Base-by-base conservation (phyloP, 768 basidiomycete species). In the Suillus decipiens region DNA sequence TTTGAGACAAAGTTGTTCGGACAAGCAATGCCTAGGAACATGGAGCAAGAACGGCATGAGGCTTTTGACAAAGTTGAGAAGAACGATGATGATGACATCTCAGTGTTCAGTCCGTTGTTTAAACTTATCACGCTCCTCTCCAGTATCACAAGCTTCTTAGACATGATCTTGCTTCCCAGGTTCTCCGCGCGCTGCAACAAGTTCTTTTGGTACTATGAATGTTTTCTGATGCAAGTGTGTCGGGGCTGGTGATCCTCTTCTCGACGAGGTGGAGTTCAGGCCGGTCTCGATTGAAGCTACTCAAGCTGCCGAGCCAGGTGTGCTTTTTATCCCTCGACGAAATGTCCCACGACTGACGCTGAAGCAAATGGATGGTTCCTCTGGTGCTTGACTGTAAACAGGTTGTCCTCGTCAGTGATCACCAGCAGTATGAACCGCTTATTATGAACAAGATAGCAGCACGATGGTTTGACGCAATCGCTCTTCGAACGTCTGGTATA, bases 141-240 rank as follows among this genome's bases (percentile, higher is more conserved):
- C 68, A 96, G 95, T 99, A 99, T 74, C 96, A 99, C 77, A 99
- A 99, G 78, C 86, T 99, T 48, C 87, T 99, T 59, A 97, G 96
- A 1, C 96, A 99, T 70, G 97, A 99, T 71, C 86, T 96, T 10
- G 95, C 97, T 73, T 96, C 97, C 10, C 95, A 98, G 75, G 86
- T 89, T 48, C 82, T 93, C 37, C 85, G 89, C 34, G 93, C 92
- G 1, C 91, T 96, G 94, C 74, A 97, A 99, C 84, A 96, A 99
- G 82, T 28, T 98, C 99, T 66, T 77, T 99, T 70, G 80, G 84
- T 55, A 93, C 90, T 31, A 97, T 96, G 15, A 96, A 99, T 74
- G 97, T 99, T 50, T 98, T 99, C 67, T 99, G 97, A 73, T 93
- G 92, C 72, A 99, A 96, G 48, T 98, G 96, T 76, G 97, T 99